Evolutionary conservation across 768 basidiomycete species (phyloP), one percentile per base, ranked within the genome.

Genomic region (Podaxis sp.): DNA sequence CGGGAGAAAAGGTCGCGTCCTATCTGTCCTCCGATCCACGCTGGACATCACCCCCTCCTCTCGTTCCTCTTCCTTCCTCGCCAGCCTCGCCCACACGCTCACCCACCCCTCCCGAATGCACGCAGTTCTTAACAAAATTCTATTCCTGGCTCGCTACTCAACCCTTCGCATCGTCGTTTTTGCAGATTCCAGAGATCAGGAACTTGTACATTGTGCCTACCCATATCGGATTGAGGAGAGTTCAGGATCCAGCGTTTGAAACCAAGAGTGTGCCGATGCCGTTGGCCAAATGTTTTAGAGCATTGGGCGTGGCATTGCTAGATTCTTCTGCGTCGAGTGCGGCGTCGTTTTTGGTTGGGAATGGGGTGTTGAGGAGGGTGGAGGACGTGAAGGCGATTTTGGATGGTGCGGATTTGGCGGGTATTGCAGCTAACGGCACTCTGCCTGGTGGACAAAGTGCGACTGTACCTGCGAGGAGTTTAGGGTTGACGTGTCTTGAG

Each of bases 1-100:
- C 65, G 1, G 65, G 72, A 0, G 53, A 69, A 4, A 67, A 59
- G 17, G 74, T 77, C 33, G 49, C 74, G 4, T 37, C 66, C 11
- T 79, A 77, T 64, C 72, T 80, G 6, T 47, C 62, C 6, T 36
- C 43, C 15, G 61, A 62, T 13, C 6, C 22, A n/a, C 43, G 53
- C 2, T 61, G 60, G 60, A 15, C 29, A 4, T 47, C 53, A 4
- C 7, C 47, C 8, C 49, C 29, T 11, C 47, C n/a, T 46, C 43
- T 4, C 15, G 43, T 19, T 19, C 43, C 15, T 8, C 15, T 46
- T 19, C 41, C 40, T 2, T 33, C 41, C 4, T n/a, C 43, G 17
- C 46, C 57, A 5, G 37, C 47, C 4, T 59, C 37, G 4, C 33
- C 58, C n/a, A 17, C 17, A 15, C 36, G 22, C 8, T 54, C 53